Percentiles rank a stretch among this genome's conserved stretches.
Evolutionary conservation across 805 yeast species (phyloP).

Genomic region (Blastobotrys chiropterorum): DNA sequence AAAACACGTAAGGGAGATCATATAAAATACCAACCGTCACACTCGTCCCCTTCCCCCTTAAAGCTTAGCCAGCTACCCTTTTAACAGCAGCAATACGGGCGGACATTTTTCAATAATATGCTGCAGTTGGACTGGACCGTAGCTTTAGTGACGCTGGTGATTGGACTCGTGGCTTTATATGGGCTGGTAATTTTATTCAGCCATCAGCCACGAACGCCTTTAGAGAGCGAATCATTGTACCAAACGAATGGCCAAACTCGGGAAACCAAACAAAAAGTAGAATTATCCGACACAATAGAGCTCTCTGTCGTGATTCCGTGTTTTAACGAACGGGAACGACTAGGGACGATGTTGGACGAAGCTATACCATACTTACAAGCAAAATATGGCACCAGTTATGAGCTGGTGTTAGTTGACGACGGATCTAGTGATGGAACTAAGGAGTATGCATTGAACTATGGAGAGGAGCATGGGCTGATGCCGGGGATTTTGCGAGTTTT

Average conservation of each 20-base stretch:
- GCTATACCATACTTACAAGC: slow-evolving; percentile 44
- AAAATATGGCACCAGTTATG: slow-evolving; percentile 43
- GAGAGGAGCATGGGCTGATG: slow-evolving; percentile 39
- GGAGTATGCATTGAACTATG: slow-evolving; percentile 59
- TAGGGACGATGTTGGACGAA: slow-evolving; percentile 39
- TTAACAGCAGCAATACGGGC: too few relatives aligned
- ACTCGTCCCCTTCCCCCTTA: too few relatives aligned
- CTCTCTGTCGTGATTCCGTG: slow-evolving; percentile 89
- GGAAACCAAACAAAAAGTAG: neutral
- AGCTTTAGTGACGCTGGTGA: neutral
- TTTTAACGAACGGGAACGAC: slow-evolving; percentile 74
- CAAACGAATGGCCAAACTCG: slow-evolving; percentile 1
- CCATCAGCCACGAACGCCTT: slow-evolving; percentile 13
- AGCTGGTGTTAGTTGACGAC: slow-evolving; percentile 84
- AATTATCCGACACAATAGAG: slow-evolving; percentile 32
- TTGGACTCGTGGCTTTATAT: slow-evolving; percentile 5
- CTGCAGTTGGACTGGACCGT: neutral
- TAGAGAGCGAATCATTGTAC: slow-evolving; percentile 7
- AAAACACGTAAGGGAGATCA: neutral
- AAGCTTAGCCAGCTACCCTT: too few relatives aligned
- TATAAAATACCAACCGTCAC: neutral
- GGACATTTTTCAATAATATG: too few relatives aligned
- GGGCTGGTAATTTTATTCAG: slow-evolving; percentile 8
- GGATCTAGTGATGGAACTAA: slow-evolving; percentile 82
- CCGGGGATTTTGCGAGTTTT: slow-evolving; percentile 66